Evolutionary conservation across 306 rosid genomes (phyloP), one percentile per base, ranked within the genome.

Genomic region (Dalbergia cultrata): DNA sequence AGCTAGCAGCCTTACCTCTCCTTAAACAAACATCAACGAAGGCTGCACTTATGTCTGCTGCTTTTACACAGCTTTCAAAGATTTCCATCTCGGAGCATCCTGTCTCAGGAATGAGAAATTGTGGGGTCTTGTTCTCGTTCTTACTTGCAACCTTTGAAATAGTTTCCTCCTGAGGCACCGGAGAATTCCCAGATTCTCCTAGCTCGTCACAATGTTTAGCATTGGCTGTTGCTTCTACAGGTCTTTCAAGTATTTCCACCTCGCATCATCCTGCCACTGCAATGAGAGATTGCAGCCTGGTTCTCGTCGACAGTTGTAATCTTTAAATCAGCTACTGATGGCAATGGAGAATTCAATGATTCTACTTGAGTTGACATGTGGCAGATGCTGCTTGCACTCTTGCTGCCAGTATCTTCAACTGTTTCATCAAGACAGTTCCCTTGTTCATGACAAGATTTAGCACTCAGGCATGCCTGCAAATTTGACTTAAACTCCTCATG

Each of bases 1-100:
- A 91, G 86, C 89, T 89, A 41, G 78, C 82, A 85, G 86, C 87
- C 87, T 87, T 91, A 67, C 90, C 93, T 78, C 92, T 90, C 85
- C 89, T 91, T 53, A 86, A 85, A 97, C 92, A 87, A 86, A 85
- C 81, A 80, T 85, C 89, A 44, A 58, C 41, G 67, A 47, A 69
- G 81, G 71, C 41, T 54, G 80, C 49, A 49, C 71, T 74, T 70
- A 79, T 77, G 67, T 85, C 83, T 3, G 70, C 50, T 74, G 80
- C 71, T 53, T 79, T 37, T 44, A 69, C 67, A 70, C 74, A 18
- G 34, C 61, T 76, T 74, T 74, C 85, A 7, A 35, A 58, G 56
- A 39, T 60, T 74, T 81, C 71, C 79, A 53, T 63, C 76, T 72
- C 84, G 88, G 83, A 61, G 64, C 57, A 72, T 75, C 77, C 83